phyloP scores from a whole-genome alignment of 139 green algal genomes.

The Tetratostichococcus sp. region DNA sequence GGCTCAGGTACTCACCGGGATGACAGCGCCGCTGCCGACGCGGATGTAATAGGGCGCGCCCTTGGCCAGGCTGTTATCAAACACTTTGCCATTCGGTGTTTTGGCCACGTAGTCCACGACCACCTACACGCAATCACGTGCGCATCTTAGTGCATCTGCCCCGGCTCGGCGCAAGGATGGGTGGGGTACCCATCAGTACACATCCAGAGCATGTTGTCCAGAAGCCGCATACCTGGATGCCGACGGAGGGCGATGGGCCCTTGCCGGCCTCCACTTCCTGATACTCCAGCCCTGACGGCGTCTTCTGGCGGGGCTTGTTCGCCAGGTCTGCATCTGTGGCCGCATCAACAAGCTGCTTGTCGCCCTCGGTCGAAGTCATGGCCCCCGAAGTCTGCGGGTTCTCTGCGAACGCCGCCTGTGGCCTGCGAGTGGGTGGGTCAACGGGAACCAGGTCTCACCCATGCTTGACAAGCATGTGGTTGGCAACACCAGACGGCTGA shows the following conservation, averaged over 20 bases:
- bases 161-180: too few relatives aligned
- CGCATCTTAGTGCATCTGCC: not conserved
- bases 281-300: constrained; percentile 83
- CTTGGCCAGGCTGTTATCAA: constrained; percentile 84
- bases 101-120: constrained; percentile 89
- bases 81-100: constrained; percentile 67
- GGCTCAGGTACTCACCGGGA: constrained; percentile 9
- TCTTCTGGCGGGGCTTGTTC: constrained; percentile 41
- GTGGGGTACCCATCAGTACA: too few relatives aligned
- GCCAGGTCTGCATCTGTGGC: constrained; percentile 55
- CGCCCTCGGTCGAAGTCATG: constrained; percentile 11
- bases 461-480: too few relatives aligned
- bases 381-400: not conserved
- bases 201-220: too few relatives aligned
- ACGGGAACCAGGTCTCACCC: too few relatives aligned
- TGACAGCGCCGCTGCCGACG: constrained; percentile 58
- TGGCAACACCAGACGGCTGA: too few relatives aligned
- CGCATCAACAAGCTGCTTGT: constrained; percentile 59
- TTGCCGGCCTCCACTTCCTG: constrained; percentile 76
- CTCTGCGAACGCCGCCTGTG: constrained; percentile 4
- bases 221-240: constrained; percentile 41
- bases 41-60: constrained; percentile 85
- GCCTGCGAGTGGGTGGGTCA: not conserved
- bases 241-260: constrained; percentile 54
- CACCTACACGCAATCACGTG: too few relatives aligned